A percentile compares a stretch with the other conserved stretches of the same genome.
phyloP scores from a whole-genome alignment of 2,329 filamentous ascomycete genomes.

The Fonsecaea multimorphosa region DNA sequence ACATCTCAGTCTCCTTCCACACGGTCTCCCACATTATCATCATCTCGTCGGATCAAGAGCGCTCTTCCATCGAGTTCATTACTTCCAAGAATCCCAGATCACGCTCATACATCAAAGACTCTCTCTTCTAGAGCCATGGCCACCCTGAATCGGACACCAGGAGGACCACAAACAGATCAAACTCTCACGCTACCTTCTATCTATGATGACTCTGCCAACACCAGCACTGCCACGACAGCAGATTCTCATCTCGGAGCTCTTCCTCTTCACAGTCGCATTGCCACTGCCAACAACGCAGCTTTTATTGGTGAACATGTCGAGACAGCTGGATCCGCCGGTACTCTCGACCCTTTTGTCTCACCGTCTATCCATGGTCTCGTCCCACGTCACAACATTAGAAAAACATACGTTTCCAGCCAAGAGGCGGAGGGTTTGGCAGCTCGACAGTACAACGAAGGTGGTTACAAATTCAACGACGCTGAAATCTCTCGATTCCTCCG shows the following conservation, averaged over 20 bases:
- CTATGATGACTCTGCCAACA: not conserved
- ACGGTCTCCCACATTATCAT: not conserved
- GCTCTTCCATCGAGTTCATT: constrained; percentile 28
- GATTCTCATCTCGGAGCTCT: not conserved
- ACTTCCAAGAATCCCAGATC: constrained; percentile 11
- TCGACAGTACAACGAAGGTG: constrained; percentile 10
- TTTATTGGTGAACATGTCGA: not conserved
- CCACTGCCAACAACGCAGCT: not conserved
- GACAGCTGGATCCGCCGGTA: not conserved
- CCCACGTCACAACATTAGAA: not conserved
- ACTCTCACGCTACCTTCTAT: not conserved
- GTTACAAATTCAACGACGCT: constrained; percentile 15
- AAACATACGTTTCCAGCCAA: not conserved
- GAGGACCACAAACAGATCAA: not conserved
- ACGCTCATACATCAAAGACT: constrained; percentile 3
- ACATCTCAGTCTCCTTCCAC: constrained; percentile 1
- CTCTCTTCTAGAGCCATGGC: constrained; percentile 8
- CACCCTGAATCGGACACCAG: not conserved
- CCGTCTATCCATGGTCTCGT: not conserved
- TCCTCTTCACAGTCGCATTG: not conserved
- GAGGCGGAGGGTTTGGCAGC: constrained; percentile 7
- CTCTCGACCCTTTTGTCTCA: constrained; percentile 1
- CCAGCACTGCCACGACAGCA: not conserved
- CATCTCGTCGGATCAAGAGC: constrained; percentile 3
- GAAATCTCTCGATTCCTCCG: constrained; percentile 26